Evolutionary conservation across 176 grass and related monocot species (phyloP), one percentile per base, ranked within the genome.

Genomic region (Zoysia japonica): DNA sequence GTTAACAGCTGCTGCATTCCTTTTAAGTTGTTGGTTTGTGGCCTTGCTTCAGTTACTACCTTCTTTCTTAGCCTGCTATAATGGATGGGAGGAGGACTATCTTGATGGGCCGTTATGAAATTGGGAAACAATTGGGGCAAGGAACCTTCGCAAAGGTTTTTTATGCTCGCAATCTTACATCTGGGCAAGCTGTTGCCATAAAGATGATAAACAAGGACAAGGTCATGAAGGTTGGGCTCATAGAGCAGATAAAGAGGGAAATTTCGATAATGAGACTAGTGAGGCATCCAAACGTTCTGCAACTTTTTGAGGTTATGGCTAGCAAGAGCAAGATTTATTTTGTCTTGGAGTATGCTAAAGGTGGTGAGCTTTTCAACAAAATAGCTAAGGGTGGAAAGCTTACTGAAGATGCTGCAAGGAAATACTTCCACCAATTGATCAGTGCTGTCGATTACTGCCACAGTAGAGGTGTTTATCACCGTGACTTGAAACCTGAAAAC

Each of bases 181-280:
- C 60, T 40, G 74, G 85, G 70, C 95, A 90, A 80, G 90, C 85
- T 75, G 92, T 94, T 60, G 95, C 95, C 19, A 90, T 98, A 83
- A 98, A 98, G 87, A 92, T 92, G 85, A 94, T 98, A 46, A 90
- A 94, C 53, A 98, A 98, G 83, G 84, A 98, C 17, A 98, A 90
- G 83, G 88, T 98, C 47, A 79, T 80, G 65, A 91, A 85, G 80
- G 95, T 92, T 78, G 91, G 91, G 75, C 92, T 98, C 53, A 85
- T 90, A 57, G 95, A 98, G 62, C 95, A 98, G 69, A 94, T 98
- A 68, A 98, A 98, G 68, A 73, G 95, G 50, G 95, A 98, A 76
- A 94, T 98, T 41, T 92, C 95, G 1, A 79, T 98, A 69, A 94
- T 98, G 95, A 86, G 95, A 82, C 70, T 98, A 38, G 88, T 98